Base-by-base conservation (phyloP, 805 yeast genomes). In the Teunomyces barrocoloradensis region DNA sequence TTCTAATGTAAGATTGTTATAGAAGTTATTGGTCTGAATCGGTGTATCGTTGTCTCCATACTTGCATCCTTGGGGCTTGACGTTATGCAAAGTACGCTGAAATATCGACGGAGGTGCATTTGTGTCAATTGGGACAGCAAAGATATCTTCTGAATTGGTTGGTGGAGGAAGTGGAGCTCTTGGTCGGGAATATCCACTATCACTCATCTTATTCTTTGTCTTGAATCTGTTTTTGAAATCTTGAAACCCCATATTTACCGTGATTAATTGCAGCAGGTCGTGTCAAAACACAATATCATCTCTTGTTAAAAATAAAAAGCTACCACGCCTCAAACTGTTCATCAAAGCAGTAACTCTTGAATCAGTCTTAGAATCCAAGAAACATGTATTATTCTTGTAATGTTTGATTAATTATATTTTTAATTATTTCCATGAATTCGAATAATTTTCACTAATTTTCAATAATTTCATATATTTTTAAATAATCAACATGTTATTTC, bases 1-100 rank as follows among this genome's bases (percentile, higher is more conserved):
- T 0, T 77, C 89, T 30, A 88, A 73, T 9, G 87, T 64, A 63
- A 88, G 65, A 64, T 88, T 88, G 32, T 86, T 84, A 61, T 83
- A 88, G 58, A 87, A 88, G 59, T 87, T 87, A 63, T 88, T 88
- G 6, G 96, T 87, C 50, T 84, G 84, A 25, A 84, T 73, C 1
- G 89, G 84, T 5, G 49, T 55, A 44, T 58, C 64, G 11, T 46
- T 17, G 3, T 45, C 49, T 9, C 59, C 55, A 49, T 23, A 54
- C 4, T 46, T 36, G 48, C 69, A 63, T 0, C 73, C 75, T 25
- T 55, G 57, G 2, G 76, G 77, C 5, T 57, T 59, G 44, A 58
- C 79, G 44, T 20, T 52, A 44, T 73, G 77, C n/a, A 55, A 40
- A 5, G 46, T 50, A 45, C 57, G 61, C 15, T 61, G 57, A 58